Conservation (phyloP, 192 early-diverging fungal species). For the Gonapodya prolifera region DNA sequence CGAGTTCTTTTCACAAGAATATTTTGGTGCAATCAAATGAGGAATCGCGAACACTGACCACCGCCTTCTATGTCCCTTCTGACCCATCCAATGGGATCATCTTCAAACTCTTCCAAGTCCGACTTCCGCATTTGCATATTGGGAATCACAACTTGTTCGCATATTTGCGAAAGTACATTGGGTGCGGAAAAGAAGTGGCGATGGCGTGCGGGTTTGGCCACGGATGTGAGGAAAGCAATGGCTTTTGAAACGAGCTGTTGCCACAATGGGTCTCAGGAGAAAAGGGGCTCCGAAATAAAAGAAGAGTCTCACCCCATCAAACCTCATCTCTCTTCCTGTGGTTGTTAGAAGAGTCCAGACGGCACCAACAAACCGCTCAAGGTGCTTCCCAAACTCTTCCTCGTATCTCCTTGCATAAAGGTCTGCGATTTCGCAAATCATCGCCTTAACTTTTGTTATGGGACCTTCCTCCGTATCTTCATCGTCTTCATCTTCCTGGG, state of each 20-base stretch:
- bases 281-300: conserved; percentile 1
- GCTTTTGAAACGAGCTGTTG: conserved; percentile 72
- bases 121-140: conserved; percentile 76
- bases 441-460: conserved; percentile 78
- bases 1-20: neutral
- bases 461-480: conserved; percentile 77
- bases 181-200: conserved; percentile 55
- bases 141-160: conserved; percentile 81
- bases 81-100: conserved; percentile 92
- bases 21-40: neutral
- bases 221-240: conserved; percentile 77
- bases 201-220: conserved; percentile 64
- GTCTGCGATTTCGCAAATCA: conserved; percentile 85
- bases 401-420: conserved; percentile 84
- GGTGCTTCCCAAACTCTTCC: conserved; percentile 64
- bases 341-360: conserved; percentile 80
- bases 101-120: conserved; percentile 93
- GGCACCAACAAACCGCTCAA: conserved; percentile 73
- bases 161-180: conserved; percentile 66
- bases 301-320: conserved; percentile 51
- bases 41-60: conserved; percentile 19
- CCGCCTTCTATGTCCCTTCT: conserved; percentile 83
- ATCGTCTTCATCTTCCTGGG: neutral
- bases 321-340: conserved; percentile 52
- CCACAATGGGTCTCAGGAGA: neutral